Evolutionary conservation across 2,329 filamentous ascomycete genomes (phyloP).

Genomic region (Epichloe uncinata): DNA sequence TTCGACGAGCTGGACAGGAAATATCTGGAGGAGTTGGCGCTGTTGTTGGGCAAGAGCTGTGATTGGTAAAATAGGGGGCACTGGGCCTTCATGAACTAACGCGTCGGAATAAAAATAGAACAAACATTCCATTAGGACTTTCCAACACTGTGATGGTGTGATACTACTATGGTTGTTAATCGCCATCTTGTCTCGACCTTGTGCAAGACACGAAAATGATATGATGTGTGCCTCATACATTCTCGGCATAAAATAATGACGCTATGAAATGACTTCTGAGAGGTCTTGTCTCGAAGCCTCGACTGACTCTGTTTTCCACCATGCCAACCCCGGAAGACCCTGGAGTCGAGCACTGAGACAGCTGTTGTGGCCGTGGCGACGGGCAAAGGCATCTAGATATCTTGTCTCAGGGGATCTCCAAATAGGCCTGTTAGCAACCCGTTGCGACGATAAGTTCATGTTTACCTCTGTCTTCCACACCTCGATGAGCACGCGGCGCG

Average conservation of each 20-base stretch:
- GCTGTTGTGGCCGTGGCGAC: conserved; percentile 2
- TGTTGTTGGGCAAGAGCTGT: conserved; percentile 44
- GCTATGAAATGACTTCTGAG: not conserved
- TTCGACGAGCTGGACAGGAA: conserved; percentile 56
- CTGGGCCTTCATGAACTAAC: not conserved
- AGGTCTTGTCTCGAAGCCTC: not conserved
- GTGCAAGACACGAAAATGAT: not conserved
- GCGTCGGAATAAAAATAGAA: not conserved
- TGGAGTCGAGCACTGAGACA: not conserved
- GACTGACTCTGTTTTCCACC: not conserved
- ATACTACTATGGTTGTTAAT: not conserved
- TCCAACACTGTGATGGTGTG: not conserved
- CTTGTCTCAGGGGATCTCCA: not conserved
- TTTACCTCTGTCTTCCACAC: not conserved
- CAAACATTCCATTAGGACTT: not conserved
- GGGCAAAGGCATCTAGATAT: not conserved
- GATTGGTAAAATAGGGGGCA: conserved; percentile 39
- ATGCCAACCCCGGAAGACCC: not conserved
- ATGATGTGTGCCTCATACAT: not conserved
- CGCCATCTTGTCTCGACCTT: not conserved
- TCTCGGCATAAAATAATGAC: not conserved
- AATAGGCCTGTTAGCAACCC: not conserved
- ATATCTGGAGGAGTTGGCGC: conserved; percentile 53
- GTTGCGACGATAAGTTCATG: not conserved
- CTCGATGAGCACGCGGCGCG: not conserved